Percentiles rank a stretch among this genome's conserved stretches.
Evolutionary conservation across 129 eudicot species (phyloP).

Genomic region (Deinandra increscens): DNA sequence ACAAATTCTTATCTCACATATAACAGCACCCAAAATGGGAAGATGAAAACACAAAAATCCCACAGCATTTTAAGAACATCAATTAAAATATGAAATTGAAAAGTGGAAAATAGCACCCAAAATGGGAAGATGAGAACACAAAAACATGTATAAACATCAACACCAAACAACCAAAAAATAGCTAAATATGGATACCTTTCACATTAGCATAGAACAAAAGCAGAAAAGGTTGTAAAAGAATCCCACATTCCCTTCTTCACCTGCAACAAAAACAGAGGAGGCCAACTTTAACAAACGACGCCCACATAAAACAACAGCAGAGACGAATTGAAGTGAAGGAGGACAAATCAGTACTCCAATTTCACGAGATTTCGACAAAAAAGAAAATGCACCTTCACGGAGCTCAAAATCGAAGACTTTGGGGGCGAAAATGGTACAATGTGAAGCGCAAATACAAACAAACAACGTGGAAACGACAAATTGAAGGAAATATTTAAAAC

Average conservation of each 20-base stretch:
- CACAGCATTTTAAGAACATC: conserved; percentile 16
- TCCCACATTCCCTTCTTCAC: conserved; percentile 35
- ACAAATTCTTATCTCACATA: not conserved
- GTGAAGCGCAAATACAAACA: conserved; percentile 33
- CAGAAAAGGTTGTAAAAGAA: conserved; percentile 16
- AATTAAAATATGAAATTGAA: conserved; percentile 2
- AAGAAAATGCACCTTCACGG: conserved; percentile 35
- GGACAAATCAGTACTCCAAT: conserved; percentile 13
- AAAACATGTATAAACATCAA: conserved; percentile 15
- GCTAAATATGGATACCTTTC: conserved; percentile 46
- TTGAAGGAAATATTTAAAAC: conserved; percentile 24
- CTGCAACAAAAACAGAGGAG: conserved; percentile 33
- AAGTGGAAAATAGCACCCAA: not conserved
- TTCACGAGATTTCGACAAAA: conserved; percentile 12
- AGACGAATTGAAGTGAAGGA: conserved; percentile 4
- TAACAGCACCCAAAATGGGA: not conserved
- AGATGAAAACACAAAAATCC: conserved; percentile 11
- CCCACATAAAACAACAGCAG: conserved; percentile 4
- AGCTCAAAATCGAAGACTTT: conserved; percentile 39
- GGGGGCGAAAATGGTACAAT: conserved; percentile 9
- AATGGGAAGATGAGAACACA: conserved; percentile 14
- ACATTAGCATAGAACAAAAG: conserved; percentile 21
- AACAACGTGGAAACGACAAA: conserved; percentile 51
- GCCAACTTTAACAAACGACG: conserved; percentile 9
- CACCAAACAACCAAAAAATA: conserved; percentile 29